Evolutionary conservation across 2,329 filamentous ascomycete genomes (phyloP), one percentile per base, ranked within the genome.

Genomic region (Phaeosphaeriaceae sp.): DNA sequence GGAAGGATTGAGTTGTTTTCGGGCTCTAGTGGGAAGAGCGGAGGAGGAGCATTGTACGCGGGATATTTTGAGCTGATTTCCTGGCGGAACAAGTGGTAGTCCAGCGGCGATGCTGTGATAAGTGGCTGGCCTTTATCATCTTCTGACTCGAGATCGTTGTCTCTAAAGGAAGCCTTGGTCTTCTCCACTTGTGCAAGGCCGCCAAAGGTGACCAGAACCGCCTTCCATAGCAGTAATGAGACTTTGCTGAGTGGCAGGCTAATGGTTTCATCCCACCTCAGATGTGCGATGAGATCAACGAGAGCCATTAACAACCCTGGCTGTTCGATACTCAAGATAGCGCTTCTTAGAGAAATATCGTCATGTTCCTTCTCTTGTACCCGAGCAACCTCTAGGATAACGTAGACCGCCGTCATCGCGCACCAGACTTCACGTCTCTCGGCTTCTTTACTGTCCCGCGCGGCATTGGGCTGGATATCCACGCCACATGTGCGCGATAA

Each of bases 51-150:
- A 57, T 96, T 90, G 76, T 99, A 99, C 2, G 95, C 91, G 11
- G 95, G 95, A 75, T 99, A 99, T 79, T 99, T 99, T 1, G 94
- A 97, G 17, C 91, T 96, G 57, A 99, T 94, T 76, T 99, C 95
- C 76, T 97, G 94, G 36, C 95, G 89, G 73, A 99, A 99, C 21
- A 93, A 85, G 74, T 99, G 94, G 73, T 99, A 99, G 72, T 99
- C 95, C 11, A 99, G 81, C 4, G 95, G 95, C 1, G 94, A 97
- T 4, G 95, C 94, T 1, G 91, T 96, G 60, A 99, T 94, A 46
- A 91, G 83, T n/a, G 89, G 89, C 65, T 91, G 89, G 51, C 88
- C 86, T 67, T 88, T 88, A 42, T 77, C 79, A 61, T 82, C 79
- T 58, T 84, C 85, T 40, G 86, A 84, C 22, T 84, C 81, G 25